Evolutionary conservation across 805 yeast genomes (phyloP), one percentile per base, ranked within the genome.

Genomic region (Barnettozyma salicaria): DNA sequence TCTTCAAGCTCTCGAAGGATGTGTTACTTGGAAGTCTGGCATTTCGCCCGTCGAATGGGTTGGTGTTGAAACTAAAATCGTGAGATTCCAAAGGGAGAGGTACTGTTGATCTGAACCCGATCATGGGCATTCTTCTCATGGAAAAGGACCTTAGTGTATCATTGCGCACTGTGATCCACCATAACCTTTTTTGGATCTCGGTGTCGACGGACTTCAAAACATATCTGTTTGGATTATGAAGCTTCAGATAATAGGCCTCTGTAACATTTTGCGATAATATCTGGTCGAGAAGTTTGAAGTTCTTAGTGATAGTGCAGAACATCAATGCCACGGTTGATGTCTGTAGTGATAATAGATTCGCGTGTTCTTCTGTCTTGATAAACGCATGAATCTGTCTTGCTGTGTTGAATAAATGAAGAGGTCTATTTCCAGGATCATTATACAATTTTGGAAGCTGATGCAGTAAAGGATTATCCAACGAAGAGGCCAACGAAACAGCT

Each of bases 351-450:
- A 32, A 14, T 13, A 37, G 13, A 11, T n/a, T 8, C 16, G 27
- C 14, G 9, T n/a, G 19, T 6, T 13, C 13, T 20, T 31, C 42
- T 18, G 34, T 32, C 18, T 31, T 40, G 20, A 39, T 23, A 25
- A 45, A 42, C 2, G 46, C 37, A 25, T 43, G 11, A 5, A 43
- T 42, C 27, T 48, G 48, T 27, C 45, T 35, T 12, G 54, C 31
- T 3, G 49, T 43, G 24, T 36, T 28, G 24, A 48, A 48, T 50
- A n/a, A 10, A n/a, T 9, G 13, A 19, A 8, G 3, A 12, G 20
- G n/a, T 4, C 19, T 9, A n/a, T n/a, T n/a, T n/a, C n/a, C n/a
- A n/a, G n/a, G n/a, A n/a, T n/a, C n/a, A n/a, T n/a, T n/a, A n/a
- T 31, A 14, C 21, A 21, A 16, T 18, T 13, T 9, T 23, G 17